Evolutionary conservation across 768 basidiomycete species (phyloP).

Genomic region (Glaciozyma antarctica): DNA sequence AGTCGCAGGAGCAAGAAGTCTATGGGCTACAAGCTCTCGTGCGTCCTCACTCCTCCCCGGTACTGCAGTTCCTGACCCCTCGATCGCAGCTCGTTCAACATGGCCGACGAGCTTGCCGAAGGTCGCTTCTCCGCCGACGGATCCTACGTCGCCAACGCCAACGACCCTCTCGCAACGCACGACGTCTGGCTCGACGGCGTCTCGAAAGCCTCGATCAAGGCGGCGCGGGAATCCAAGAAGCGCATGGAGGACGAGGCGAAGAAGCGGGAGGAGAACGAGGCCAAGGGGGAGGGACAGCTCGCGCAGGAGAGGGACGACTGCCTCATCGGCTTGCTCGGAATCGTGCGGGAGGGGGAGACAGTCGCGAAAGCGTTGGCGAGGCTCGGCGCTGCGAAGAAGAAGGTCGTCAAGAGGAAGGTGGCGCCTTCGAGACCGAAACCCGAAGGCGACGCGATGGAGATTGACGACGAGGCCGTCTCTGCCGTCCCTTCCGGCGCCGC

Average conservation of each 20-base stretch:
- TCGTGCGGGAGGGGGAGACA: slow-evolving; percentile 82
- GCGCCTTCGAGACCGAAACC: slow-evolving; percentile 38
- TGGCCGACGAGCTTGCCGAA: slow-evolving; percentile 98
- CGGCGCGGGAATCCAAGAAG: slow-evolving; percentile 64
- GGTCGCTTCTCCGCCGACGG: slow-evolving; percentile 95
- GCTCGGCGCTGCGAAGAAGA: slow-evolving; percentile 48
- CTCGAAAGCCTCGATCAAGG: slow-evolving; percentile 73
- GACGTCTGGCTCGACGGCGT: slow-evolving; percentile 90
- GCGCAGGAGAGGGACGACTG: slow-evolving; percentile 45
- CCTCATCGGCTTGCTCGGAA: slow-evolving; percentile 49
- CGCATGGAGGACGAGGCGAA: slow-evolving; percentile 68
- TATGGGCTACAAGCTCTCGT: slow-evolving; percentile 85
- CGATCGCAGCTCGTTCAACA: slow-evolving; percentile 65
- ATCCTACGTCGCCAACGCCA: slow-evolving; percentile 59
- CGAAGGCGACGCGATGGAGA: slow-evolving; percentile 44
- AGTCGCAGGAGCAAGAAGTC: slow-evolving; percentile 61
- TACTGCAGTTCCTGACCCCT: background rate
- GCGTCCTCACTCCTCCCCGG: background rate
- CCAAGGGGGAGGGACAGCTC: slow-evolving; percentile 40
- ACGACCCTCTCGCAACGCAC: slow-evolving; percentile 83
- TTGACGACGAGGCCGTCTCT: slow-evolving; percentile 44
- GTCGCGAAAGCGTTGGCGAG: slow-evolving; percentile 81
- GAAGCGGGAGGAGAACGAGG: slow-evolving; percentile 61
- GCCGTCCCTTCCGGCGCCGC: background rate
- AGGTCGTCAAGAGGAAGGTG: slow-evolving; percentile 17